Base-by-base conservation (phyloP, 306 rosid genomes). In the Inga laurina region DNA sequence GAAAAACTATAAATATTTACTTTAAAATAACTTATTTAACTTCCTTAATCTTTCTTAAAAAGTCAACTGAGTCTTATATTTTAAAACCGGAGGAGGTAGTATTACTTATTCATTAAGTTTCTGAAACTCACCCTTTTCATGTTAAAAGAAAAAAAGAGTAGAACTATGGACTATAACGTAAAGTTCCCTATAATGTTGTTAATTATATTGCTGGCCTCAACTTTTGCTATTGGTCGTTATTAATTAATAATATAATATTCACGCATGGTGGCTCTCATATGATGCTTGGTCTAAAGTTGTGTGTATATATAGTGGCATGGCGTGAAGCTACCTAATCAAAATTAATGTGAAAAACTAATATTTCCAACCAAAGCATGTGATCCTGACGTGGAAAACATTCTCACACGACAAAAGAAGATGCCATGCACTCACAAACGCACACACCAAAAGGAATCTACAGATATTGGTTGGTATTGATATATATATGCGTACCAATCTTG, bases 71-170 rank as follows among this genome's bases (percentile, higher is more conserved):
- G 7, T 37, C 0, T 37, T 0, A 37, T 37, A 37, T 37, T 37
- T 37, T 27, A 37, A 0, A 0, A 37, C 0, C 1, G 7, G 7
- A 5, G 41, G 1, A 5, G 41, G 1, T 37, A 11, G 4, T 11
- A 9, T 59, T 22, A 61, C 34, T 61, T 61, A 24, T 22, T 10
- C 34, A 22, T 61, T 61, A 61, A 61, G 67, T 61, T 61, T 61
- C 67, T 61, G 13, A 9, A 61, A 52, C n/a, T 18, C 54, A 48
- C 54, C 52, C 18, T 48, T 48, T 14, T 3, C 18, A 52, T 52
- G 59, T 52, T 52, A 18, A 52, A 52, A 52, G 22, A 5, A 52
- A 52, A 52, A 52, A 7, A 51, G 4, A 5, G 35, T 61, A 61
- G 13, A 61, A 35, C 67, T 3, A 7, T 52, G 22, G 8, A 2